phyloP scores from a whole-genome alignment of 2,329 filamentous ascomycete genomes.

The Xylaria sp. region DNA sequence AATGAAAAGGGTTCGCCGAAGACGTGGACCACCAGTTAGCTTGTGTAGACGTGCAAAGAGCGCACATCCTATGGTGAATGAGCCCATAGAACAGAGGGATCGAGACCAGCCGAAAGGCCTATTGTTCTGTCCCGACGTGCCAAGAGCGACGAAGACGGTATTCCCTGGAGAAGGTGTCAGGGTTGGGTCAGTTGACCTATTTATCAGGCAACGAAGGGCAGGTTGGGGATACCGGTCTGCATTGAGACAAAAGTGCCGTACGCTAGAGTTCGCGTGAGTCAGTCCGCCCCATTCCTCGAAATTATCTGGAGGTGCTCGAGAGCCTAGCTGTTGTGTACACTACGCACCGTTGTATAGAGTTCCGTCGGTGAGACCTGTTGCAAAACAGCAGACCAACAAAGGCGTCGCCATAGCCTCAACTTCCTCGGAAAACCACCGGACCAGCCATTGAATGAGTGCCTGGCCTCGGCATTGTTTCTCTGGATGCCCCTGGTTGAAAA shows the following conservation, averaged over 20 bases:
- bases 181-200: not conserved
- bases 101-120: constrained; percentile 46
- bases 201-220: not conserved
- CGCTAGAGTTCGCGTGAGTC: constrained; percentile 30
- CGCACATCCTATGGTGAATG: constrained; percentile 45
- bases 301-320: not conserved
- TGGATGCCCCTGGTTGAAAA: not conserved
- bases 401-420: constrained; percentile 26
- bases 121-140: constrained; percentile 43
- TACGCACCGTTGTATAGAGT: constrained; percentile 33
- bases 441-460: constrained; percentile 17
- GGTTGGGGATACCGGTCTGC: constrained; percentile 37
- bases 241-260: constrained; percentile 48
- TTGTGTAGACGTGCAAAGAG: constrained; percentile 42
- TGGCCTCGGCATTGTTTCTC: not conserved
- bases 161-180: constrained; percentile 36
- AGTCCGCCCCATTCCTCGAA: not conserved
- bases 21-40: constrained; percentile 31
- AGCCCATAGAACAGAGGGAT: constrained; percentile 47
- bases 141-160: constrained; percentile 47
- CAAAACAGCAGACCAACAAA: constrained; percentile 32
- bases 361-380: constrained; percentile 34
- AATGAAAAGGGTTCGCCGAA: constrained; percentile 32
- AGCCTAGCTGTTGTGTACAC: not conserved
- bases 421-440: constrained; percentile 23